Conservation (phyloP, 129 eudicot genomes). For the Chrysanthemum makinoi region DNA sequence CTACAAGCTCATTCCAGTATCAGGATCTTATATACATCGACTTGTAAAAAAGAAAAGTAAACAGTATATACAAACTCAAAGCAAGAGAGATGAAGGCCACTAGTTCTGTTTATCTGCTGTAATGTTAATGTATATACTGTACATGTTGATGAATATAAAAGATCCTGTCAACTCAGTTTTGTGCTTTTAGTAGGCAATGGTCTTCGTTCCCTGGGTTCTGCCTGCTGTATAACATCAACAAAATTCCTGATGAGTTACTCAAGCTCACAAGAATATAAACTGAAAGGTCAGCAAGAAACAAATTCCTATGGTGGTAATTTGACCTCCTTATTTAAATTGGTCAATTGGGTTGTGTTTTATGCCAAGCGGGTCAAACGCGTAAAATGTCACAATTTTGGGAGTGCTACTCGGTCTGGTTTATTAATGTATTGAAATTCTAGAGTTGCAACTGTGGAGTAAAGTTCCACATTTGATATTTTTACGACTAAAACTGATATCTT, state of each 20-base stretch:
- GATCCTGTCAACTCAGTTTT: slow-evolving; percentile 29
- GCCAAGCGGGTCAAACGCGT: not conserved
- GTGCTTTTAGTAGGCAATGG: slow-evolving; percentile 31
- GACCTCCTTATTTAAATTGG: not conserved
- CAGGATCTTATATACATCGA: slow-evolving; percentile 18
- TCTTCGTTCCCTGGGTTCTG: slow-evolving; percentile 29
- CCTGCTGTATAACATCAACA: slow-evolving; percentile 21
- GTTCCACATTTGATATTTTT: too few relatives aligned
- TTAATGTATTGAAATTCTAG: not conserved
- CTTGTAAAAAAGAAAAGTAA: slow-evolving; percentile 10
- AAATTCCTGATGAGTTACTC: not conserved
- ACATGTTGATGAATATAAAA: slow-evolving; percentile 1
- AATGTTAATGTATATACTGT: slow-evolving; percentile 2
- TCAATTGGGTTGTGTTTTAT: not conserved
- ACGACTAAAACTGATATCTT: not conserved
- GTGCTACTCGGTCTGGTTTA: not conserved
- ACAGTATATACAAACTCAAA: slow-evolving; percentile 9
- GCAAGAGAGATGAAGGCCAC: not conserved
- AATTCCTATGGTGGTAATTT: not conserved
- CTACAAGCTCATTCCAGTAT: too few relatives aligned
- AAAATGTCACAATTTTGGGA: not conserved
- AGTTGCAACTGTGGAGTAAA: not conserved
- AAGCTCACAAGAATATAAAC: not conserved
- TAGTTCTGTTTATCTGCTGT: not conserved
- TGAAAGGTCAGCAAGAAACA: not conserved